Evolutionary conservation across 371 early-diverging fungal species (phyloP).

Genomic region (Basidiobolus meristosporus): DNA sequence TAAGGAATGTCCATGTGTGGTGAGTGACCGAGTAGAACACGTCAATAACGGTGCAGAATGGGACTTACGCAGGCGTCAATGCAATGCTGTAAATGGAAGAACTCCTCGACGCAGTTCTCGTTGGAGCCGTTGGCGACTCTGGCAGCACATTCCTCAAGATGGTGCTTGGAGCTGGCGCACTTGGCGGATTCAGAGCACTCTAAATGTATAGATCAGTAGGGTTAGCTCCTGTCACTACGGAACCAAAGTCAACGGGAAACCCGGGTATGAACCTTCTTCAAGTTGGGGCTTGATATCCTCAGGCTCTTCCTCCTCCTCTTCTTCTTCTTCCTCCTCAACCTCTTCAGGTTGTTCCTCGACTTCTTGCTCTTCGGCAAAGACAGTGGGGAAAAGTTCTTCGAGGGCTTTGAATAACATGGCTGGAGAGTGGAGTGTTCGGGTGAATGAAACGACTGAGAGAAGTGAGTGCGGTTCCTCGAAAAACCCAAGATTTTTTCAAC

Average conservation of each 20-base stretch:
- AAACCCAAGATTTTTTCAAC: too few relatives aligned
- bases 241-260: neutral
- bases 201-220: constrained; percentile 1
- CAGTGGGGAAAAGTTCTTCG: constrained; percentile 6
- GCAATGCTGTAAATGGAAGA: constrained; percentile 19
- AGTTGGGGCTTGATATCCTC: constrained; percentile 2
- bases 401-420: too few relatives aligned
- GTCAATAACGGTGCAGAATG: too few relatives aligned
- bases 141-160: constrained; percentile 17
- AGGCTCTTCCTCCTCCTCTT: constrained; percentile 4
- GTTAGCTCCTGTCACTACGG: neutral
- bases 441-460: too few relatives aligned
- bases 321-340: neutral
- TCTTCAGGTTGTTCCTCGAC: neutral
- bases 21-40: too few relatives aligned
- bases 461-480: too few relatives aligned
- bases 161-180: constrained; percentile 16
- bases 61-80: constrained; percentile 19
- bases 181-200: constrained; percentile 13
- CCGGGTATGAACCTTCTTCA: constrained; percentile 1
- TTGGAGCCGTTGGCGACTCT: constrained; percentile 16
- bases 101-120: constrained; percentile 17
- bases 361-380: constrained; percentile 3
- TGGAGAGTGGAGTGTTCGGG: too few relatives aligned
- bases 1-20: too few relatives aligned